Base-by-base conservation (phyloP, 345 rosid genomes). In the Psidium guajava region DNA sequence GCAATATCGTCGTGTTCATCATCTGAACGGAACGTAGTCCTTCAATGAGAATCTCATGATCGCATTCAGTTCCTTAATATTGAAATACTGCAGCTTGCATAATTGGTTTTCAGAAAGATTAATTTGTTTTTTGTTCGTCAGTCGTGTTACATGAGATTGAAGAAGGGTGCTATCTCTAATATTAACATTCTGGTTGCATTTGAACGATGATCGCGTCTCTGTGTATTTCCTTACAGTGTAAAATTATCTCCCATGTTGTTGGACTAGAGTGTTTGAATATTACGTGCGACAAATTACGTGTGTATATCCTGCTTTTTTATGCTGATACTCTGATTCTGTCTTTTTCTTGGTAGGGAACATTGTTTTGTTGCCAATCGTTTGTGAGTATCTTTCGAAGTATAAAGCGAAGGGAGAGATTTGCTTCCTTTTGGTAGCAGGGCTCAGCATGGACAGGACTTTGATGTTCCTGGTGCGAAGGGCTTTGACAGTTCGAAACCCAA, bases 391-490 rank as follows among this genome's bases (percentile, higher is more conserved):
- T 40, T 69, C 9, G 80, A 69, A 36, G 24, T 69, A 69, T 69
- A 69, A 40, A 36, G 80, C 36, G 80, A 69, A 69, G 80, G 40
- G 80, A 28, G 75, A 28, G 75, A 64, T 61, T 55, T 16, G 53
- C 32, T 42, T 83, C 14, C 49, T 57, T 81, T 49, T 28, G 77
- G 27, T 58, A 6, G 54, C 54, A 42, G n/a, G 12, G 82, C 28
- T 22, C 82, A 40, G 44, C 18, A 90, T 90, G 92, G 87, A 80
- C 51, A 85, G 74, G 53, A 36, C 82, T 64, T 11, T 90, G 10
- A 13, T 81, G 25, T 85, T 85, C 13, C 44, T 88, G 10, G 88
- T 88, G 47, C 86, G 84, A 83, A 87, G 86, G 89, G 87, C 87
- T 25, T 64, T 81, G 14, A 56, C 82, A 40, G 27, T 27, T 28